Conservation (phyloP, 345 rosid species). For the Melaleuca quinquenervia region DNA sequence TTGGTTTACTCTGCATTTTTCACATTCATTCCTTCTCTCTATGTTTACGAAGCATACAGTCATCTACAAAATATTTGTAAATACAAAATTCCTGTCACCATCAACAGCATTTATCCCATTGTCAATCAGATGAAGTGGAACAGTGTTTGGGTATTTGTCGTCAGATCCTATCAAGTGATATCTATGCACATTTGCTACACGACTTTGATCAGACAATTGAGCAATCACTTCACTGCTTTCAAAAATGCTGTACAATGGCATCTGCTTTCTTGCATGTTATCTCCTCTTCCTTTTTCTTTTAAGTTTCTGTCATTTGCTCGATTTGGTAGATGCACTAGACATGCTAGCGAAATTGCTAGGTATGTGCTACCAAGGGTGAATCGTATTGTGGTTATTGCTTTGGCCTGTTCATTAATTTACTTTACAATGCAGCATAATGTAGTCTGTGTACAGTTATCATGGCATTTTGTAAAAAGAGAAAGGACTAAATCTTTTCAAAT, state of each 20-base stretch:
- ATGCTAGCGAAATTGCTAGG: neutral
- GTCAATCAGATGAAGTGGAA: neutral
- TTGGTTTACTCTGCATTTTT: neutral
- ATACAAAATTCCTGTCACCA: neutral
- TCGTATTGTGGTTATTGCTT: neutral
- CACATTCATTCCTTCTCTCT: neutral
- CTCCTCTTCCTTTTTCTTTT: neutral
- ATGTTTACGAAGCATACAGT: neutral
- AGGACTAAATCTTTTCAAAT: too few species aligned
- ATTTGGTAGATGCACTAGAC: neutral
- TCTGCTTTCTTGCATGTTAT: neutral
- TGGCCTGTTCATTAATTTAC: neutral
- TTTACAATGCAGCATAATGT: neutral
- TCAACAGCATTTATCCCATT: neutral
- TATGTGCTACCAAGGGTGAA: neutral
- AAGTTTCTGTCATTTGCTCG: neutral
- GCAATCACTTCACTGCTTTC: neutral
- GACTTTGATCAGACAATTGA: neutral
- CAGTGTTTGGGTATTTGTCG: neutral
- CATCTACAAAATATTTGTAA: neutral
- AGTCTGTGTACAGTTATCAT: neutral
- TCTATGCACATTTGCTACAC: neutral
- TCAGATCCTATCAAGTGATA: neutral
- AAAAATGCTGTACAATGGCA: neutral
- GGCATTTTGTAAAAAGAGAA: too few species aligned